Percentiles rank a stretch among this genome's conserved stretches.
phyloP scores from a whole-genome alignment of 2,329 filamentous ascomycete species.

The Lasiodiplodia sp. region DNA sequence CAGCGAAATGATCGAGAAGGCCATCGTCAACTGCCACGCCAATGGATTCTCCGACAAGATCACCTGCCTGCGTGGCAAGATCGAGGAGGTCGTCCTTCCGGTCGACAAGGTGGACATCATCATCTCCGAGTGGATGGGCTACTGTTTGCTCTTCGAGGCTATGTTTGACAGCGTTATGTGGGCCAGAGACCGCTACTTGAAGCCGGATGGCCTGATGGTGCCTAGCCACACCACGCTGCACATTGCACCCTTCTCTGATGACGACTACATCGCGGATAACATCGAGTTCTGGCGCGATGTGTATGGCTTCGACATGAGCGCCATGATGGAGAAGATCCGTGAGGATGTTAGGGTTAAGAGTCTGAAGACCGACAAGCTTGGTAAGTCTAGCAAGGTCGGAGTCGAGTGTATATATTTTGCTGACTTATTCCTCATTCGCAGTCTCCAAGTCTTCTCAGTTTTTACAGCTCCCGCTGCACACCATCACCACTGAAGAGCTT shows the following conservation, averaged over 20 bases:
- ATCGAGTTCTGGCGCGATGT: slow-evolving; percentile 89
- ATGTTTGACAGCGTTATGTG: slow-evolving; percentile 94
- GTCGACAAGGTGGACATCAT: slow-evolving; percentile 89
- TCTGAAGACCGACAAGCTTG: slow-evolving; percentile 57
- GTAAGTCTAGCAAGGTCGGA: slow-evolving; percentile 38
- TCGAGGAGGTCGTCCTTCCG: slow-evolving; percentile 81
- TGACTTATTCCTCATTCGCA: slow-evolving; percentile 42
- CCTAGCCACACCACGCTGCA: slow-evolving; percentile 86
- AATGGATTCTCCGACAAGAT: slow-evolving; percentile 79
- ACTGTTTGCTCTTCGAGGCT: slow-evolving; percentile 89
- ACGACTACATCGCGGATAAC: slow-evolving; percentile 78
- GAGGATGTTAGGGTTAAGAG: slow-evolving; percentile 65
- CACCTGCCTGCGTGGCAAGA: slow-evolving; percentile 81
- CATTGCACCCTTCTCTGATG: slow-evolving; percentile 80
- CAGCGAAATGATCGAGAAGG: slow-evolving; percentile 86
- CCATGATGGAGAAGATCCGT: slow-evolving; percentile 84
- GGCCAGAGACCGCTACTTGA: slow-evolving; percentile 86
- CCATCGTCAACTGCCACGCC: slow-evolving; percentile 81
- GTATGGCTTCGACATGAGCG: slow-evolving; percentile 93
- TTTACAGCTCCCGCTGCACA: slow-evolving; percentile 78
- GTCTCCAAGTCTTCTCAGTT: slow-evolving; percentile 66
- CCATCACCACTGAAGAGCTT: slow-evolving; percentile 73
- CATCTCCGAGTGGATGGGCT: slow-evolving; percentile 98
- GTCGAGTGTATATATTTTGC: slow-evolving; percentile 31
- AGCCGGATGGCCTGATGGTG: slow-evolving; percentile 80